Evolutionary conservation across 2,329 filamentous ascomycete species (phyloP).

Genomic region (Sphaerulina populicola): DNA sequence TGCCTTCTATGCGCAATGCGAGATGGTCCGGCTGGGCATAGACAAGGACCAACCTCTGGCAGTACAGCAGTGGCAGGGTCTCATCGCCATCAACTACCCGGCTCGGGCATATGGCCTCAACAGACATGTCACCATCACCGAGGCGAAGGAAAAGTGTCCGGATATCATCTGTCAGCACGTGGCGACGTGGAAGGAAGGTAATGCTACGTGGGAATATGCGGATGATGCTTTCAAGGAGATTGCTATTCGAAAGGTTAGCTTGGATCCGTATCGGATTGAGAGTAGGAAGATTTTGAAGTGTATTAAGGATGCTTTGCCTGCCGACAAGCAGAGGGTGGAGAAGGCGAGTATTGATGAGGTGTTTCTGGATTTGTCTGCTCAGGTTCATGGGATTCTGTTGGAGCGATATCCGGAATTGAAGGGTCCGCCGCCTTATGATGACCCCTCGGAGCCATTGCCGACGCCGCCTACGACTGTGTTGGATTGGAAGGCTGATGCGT

Average conservation of each 20-base stretch:
- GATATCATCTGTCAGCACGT: constrained; percentile 82
- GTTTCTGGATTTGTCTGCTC: constrained; percentile 81
- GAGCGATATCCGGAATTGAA: constrained; percentile 66
- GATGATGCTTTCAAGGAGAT: constrained; percentile 72
- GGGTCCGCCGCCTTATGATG: constrained; percentile 61
- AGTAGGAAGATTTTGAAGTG: constrained; percentile 71
- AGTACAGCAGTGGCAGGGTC: constrained; percentile 88
- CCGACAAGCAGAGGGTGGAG: constrained; percentile 63
- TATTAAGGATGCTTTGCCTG: constrained; percentile 66
- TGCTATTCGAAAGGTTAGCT: constrained; percentile 80
- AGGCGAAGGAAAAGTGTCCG: constrained; percentile 82
- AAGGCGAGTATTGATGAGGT: constrained; percentile 96
- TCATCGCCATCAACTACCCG: constrained; percentile 95
- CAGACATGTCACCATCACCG: constrained; percentile 66
- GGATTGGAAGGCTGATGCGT: constrained; percentile 69
- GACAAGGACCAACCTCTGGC: constrained; percentile 72
- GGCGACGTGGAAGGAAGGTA: constrained; percentile 86
- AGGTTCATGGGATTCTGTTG: constrained; percentile 68
- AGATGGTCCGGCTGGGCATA: constrained; percentile 75
- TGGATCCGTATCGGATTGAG: constrained; percentile 84
- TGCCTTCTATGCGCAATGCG: constrained; percentile 91
- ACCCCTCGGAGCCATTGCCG: constrained; percentile 60
- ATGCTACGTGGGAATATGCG: constrained; percentile 84
- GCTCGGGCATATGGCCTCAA: constrained; percentile 72
- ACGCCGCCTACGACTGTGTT: constrained; percentile 63